Conservation (phyloP, 2,329 filamentous ascomycete genomes). For the Exophiala mesophila region DNA sequence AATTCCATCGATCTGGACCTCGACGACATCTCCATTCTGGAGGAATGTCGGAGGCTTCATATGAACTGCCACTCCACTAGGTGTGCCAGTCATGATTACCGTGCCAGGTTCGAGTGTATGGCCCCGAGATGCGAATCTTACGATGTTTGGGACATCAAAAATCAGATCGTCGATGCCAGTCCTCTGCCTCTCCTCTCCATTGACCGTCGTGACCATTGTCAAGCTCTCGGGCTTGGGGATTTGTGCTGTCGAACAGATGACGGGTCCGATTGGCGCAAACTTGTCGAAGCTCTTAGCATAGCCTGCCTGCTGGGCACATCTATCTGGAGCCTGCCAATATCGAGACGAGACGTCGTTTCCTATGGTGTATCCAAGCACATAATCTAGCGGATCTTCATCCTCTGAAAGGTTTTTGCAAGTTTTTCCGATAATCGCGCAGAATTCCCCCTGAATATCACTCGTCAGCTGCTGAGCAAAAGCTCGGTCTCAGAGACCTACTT, state of each 20-base stretch:
- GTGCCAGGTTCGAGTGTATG: slow-evolving; percentile 45
- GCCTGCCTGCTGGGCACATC: slow-evolving; percentile 51
- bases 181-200: background rate
- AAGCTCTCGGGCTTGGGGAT: background rate
- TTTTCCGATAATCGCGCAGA: slow-evolving; percentile 47
- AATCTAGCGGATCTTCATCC: slow-evolving; percentile 24
- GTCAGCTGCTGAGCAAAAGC: too few relatives aligned
- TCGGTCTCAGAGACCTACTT: too few relatives aligned
- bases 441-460: too few relatives aligned
- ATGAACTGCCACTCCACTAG: slow-evolving; percentile 40
- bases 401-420: slow-evolving; percentile 47
- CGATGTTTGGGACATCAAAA: slow-evolving; percentile 39
- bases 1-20: slow-evolving; percentile 43
- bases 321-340: slow-evolving; percentile 48
- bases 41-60: slow-evolving; percentile 35
- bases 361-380: slow-evolving; percentile 50
- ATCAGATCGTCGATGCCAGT: slow-evolving; percentile 36
- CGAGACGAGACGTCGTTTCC: slow-evolving; percentile 54
- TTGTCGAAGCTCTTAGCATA: slow-evolving; percentile 56
- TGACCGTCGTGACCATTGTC: background rate
- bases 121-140: slow-evolving; percentile 32
- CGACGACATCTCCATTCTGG: slow-evolving; percentile 37
- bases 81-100: slow-evolving; percentile 49
- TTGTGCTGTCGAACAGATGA: slow-evolving; percentile 37
- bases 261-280: slow-evolving; percentile 50